These are phyloP conservation scores for Calonectria naviculata DNA, from an alignment of 2,329 filamentous ascomycete genomes.

Conservation along the genomic window DNA sequence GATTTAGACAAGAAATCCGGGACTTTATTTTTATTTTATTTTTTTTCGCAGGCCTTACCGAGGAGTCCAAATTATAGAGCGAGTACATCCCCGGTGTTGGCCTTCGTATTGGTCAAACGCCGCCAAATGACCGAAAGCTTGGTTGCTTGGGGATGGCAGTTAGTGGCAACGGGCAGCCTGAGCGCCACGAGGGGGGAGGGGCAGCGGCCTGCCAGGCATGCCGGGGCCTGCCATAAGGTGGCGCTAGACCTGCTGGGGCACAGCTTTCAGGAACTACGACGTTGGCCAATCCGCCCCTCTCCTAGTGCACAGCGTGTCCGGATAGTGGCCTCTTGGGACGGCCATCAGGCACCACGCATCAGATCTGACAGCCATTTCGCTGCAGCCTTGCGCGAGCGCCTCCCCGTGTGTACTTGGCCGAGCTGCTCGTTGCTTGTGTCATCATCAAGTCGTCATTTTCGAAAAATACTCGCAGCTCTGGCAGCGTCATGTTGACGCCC, in stretches of 20 bases:
- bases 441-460: background rate
- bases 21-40: too few relatives aligned
- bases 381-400: background rate
- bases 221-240: background rate
- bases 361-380: background rate
- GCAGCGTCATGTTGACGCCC: background rate
- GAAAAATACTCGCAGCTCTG: background rate
- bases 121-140: conserved; percentile 4
- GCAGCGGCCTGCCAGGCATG: background rate
- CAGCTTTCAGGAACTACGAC: conserved; percentile 6
- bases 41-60: too few relatives aligned
- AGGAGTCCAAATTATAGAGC: too few relatives aligned
- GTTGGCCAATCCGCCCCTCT: background rate
- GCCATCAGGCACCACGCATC: background rate
- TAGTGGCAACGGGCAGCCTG: conserved; percentile 1
- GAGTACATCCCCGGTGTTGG: background rate
- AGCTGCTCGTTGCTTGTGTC: background rate
- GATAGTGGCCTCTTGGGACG: background rate
- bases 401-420: background rate
- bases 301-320: conserved; percentile 5
- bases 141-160: background rate
- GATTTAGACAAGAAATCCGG: background rate
- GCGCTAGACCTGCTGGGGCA: background rate
- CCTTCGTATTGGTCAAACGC: conserved; percentile 4
- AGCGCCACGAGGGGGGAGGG: background rate